These are phyloP conservation scores for Anisogramma anomala DNA, from an alignment of 2,329 filamentous ascomycete genomes.

Conservation along the genomic window DNA sequence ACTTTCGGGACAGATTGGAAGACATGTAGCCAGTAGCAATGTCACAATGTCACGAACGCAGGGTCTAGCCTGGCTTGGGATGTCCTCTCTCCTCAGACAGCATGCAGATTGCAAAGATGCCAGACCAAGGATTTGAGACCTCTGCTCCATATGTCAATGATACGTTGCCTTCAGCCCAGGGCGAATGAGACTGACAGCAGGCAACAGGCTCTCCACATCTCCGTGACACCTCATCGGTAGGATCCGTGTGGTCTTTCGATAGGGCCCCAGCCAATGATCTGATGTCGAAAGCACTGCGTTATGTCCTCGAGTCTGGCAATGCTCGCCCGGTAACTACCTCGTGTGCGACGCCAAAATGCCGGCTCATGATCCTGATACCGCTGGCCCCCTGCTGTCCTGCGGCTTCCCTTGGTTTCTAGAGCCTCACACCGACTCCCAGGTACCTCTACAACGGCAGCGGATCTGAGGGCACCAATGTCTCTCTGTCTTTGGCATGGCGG, in stretches of 20 bases:
- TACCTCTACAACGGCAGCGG: not conserved
- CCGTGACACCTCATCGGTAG: constrained; percentile 4
- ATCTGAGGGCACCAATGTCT: not conserved
- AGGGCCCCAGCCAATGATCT: not conserved
- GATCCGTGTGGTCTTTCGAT: constrained; percentile 1
- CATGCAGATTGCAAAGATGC: not conserved
- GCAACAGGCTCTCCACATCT: constrained; percentile 7
- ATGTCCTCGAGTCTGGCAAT: constrained; percentile 7
- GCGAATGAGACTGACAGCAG: constrained; percentile 2
- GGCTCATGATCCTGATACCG: constrained; percentile 5
- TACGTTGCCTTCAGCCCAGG: constrained; percentile 5
- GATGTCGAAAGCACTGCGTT: constrained; percentile 5
- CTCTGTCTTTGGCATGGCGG: not conserved
- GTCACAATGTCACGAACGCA: not conserved
- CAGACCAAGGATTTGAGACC: not conserved
- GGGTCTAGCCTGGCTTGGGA: constrained; percentile 1
- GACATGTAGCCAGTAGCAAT: not conserved
- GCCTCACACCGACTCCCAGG: constrained; percentile 4
- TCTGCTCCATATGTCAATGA: constrained; percentile 4
- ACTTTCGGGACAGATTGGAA: not conserved
- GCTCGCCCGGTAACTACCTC: constrained; percentile 2
- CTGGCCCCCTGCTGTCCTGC: constrained; percentile 1
- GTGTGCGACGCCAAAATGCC: constrained; percentile 7
- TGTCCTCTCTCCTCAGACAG: not conserved
- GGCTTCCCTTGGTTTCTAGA: not conserved